Percentiles rank a stretch among this genome's conserved stretches.
Conservation (phyloP, 257 asterid genomes). For the Salvia rosmarinus region DNA sequence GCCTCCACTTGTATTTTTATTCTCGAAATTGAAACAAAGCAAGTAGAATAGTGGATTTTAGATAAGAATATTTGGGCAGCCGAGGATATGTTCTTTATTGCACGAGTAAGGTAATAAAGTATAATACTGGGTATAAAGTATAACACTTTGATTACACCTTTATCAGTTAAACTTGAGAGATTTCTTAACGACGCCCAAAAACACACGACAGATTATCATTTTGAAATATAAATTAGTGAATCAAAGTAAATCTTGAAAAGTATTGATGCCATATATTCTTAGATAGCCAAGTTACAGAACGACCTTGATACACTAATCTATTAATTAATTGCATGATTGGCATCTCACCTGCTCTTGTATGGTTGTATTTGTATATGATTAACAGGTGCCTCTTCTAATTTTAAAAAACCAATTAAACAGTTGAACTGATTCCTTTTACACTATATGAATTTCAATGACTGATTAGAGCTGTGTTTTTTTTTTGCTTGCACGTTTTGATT, state of each 20-base stretch:
- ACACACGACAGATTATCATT: neutral
- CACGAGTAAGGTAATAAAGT: constrained; percentile 17
- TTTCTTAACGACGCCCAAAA: neutral
- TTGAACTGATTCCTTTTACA: neutral
- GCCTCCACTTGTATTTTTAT: constrained; percentile 37
- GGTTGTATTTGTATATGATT: neutral
- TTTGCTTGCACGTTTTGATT: neutral
- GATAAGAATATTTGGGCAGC: constrained; percentile 42
- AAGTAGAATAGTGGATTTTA: constrained; percentile 28
- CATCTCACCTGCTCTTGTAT: neutral
- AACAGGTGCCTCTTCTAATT: neutral
- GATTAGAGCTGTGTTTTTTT: neutral
- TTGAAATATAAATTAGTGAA: no score
- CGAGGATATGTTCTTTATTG: constrained; percentile 31
- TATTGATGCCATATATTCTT: neutral
- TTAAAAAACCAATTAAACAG: neutral
- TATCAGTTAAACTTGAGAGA: neutral
- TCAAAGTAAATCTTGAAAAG: neutral
- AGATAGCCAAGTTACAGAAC: neutral
- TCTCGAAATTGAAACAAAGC: constrained; percentile 8
- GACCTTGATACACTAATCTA: neutral
- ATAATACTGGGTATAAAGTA: constrained; percentile 13
- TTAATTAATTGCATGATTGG: neutral
- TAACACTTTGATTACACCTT: neutral
- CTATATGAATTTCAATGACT: neutral